A percentile compares a stretch with the other conserved stretches of the same genome.
Conservation (phyloP, 2,329 filamentous ascomycete species). For the Microcyclospora tardicrescens region DNA sequence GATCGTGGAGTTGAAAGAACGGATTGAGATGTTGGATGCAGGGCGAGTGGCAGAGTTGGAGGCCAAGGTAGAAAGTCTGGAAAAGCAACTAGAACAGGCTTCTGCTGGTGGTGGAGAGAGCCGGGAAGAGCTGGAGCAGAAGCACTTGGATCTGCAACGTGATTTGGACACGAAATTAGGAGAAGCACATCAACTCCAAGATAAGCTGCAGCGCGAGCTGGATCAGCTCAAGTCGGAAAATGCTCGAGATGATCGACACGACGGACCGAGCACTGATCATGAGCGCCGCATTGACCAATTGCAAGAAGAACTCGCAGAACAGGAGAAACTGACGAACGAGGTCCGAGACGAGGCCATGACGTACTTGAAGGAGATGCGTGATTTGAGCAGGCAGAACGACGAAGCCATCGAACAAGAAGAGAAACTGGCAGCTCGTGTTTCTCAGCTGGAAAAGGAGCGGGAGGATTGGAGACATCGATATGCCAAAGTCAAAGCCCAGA, state of each 20-base stretch:
- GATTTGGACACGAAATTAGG: conserved; percentile 68
- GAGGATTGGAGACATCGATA: conserved; percentile 86
- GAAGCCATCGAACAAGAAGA: conserved; percentile 71
- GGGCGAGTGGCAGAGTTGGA: conserved; percentile 53
- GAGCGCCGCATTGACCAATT: conserved; percentile 45
- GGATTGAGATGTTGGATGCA: conserved; percentile 58
- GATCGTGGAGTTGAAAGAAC: conserved; percentile 60
- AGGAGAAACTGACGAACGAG: conserved; percentile 73
- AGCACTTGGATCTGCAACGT: conserved; percentile 36
- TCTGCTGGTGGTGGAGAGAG: conserved; percentile 15
- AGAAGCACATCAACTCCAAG: conserved; percentile 61
- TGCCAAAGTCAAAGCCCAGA: conserved; percentile 73
- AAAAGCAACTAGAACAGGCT: not conserved
- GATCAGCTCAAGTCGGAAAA: conserved; percentile 25
- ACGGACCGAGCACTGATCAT: conserved; percentile 39
- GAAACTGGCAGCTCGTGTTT: conserved; percentile 60
- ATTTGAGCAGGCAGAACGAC: conserved; percentile 67
- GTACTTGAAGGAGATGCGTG: conserved; percentile 80
- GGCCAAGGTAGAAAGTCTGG: conserved; percentile 45
- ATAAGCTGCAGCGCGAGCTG: conserved; percentile 12
- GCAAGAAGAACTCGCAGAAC: conserved; percentile 57
- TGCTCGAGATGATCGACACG: conserved; percentile 5
- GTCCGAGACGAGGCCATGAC: conserved; percentile 71
- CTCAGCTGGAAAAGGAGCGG: conserved; percentile 67
- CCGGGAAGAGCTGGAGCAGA: conserved; percentile 51